These are phyloP conservation scores for Leccinum ponderosum DNA, from an alignment of 1,284 basidiomycete species.

Conservation along the genomic window DNA sequence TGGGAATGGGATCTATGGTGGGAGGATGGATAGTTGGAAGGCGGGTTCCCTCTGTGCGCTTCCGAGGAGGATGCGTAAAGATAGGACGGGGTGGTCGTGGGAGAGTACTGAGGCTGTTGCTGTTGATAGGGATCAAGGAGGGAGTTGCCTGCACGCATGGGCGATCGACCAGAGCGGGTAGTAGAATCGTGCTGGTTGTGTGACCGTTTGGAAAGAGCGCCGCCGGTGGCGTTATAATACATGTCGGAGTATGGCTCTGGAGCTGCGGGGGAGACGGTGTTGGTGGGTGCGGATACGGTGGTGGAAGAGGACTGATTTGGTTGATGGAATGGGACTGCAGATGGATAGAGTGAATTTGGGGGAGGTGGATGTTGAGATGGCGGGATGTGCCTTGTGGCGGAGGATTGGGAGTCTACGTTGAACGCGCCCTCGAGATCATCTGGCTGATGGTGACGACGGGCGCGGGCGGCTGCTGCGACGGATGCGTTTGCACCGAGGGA, in stretches of 20 bases:
- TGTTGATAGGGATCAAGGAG: constrained; percentile 69
- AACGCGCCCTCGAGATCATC: constrained; percentile 75
- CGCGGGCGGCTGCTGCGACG: constrained; percentile 44
- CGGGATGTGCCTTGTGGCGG: constrained; percentile 33
- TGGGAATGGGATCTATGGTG: constrained; percentile 63
- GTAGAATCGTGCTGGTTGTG: constrained; percentile 54
- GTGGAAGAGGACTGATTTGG: constrained; percentile 13
- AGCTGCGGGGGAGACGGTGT: constrained; percentile 20
- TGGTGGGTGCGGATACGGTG: constrained; percentile 31
- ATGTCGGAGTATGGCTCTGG: constrained; percentile 59
- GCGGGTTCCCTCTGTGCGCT: constrained; percentile 42
- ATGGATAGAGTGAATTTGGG: constrained; percentile 55
- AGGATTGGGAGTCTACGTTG: constrained; percentile 48
- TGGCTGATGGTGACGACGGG: constrained; percentile 57
- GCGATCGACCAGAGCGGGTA: constrained; percentile 55
- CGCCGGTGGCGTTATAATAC: constrained; percentile 56
- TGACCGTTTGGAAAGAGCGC: constrained; percentile 38
- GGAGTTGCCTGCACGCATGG: constrained; percentile 54
- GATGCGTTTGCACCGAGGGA: constrained; percentile 55
- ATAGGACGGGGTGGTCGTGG: constrained; percentile 49
- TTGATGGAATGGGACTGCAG: constrained; percentile 55
- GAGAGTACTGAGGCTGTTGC: constrained; percentile 66
- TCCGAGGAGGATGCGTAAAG: constrained; percentile 53
- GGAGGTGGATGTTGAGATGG: constrained; percentile 32
- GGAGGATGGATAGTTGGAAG: constrained; percentile 46